Evolutionary conservation across 1,284 basidiomycete species (phyloP).

Genomic region (Irpex sp.): DNA sequence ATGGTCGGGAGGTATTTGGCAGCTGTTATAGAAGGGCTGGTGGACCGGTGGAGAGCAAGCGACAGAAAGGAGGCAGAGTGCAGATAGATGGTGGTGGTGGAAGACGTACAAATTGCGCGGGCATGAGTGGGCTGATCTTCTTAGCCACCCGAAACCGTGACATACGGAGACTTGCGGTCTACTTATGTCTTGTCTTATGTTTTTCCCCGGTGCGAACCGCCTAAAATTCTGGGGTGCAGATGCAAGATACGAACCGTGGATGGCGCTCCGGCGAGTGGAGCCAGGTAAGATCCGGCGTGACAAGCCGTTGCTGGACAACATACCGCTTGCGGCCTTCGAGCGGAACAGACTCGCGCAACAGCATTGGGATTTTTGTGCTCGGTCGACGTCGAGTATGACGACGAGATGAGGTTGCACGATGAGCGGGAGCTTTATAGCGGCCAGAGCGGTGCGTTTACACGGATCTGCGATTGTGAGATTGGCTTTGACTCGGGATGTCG

Average conservation of each 20-base stretch:
- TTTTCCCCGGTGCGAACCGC: neutral
- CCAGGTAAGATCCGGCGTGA: conserved; percentile 1
- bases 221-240: neutral
- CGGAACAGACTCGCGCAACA: neutral
- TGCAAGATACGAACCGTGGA: neutral
- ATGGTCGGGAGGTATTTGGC: too few species aligned
- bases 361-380: neutral
- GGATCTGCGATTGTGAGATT: neutral
- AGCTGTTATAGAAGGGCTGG: too few species aligned
- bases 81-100: too few species aligned
- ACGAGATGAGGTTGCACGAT: neutral
- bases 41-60: too few species aligned
- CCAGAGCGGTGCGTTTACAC: neutral
- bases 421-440: neutral
- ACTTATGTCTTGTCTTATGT: neutral
- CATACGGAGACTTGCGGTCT: neutral
- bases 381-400: neutral
- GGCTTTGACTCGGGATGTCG: neutral
- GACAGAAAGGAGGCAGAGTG: too few species aligned
- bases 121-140: too few species aligned
- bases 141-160: too few species aligned
- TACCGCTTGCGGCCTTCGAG: neutral
- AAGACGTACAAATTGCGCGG: too few species aligned
- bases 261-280: conserved; percentile 2
- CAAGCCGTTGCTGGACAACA: conserved; percentile 3